A percentile compares a stretch with the other conserved stretches of the same genome.
Conservation (phyloP, 2,329 filamentous ascomycete genomes). For the Trichoderma simmonsii region DNA sequence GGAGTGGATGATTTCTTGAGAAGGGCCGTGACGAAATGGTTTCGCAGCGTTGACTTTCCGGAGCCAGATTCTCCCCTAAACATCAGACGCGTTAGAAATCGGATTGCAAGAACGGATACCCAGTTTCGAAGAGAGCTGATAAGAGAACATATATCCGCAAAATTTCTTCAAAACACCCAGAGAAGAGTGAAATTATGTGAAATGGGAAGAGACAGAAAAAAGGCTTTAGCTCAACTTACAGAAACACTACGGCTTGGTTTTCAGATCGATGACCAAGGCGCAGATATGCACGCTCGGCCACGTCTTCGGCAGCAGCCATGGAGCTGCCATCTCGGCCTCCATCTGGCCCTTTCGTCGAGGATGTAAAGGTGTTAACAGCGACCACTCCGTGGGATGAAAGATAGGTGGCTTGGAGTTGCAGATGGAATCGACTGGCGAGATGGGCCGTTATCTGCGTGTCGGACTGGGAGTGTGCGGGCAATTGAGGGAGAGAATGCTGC, state of each 20-base stretch:
- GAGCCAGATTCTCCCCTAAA: conserved; percentile 88
- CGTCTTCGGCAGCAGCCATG: conserved; percentile 86
- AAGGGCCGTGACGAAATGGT: conserved; percentile 80
- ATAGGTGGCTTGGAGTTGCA: conserved; percentile 79
- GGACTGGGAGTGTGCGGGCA: conserved; percentile 79
- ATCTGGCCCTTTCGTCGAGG: conserved; percentile 83
- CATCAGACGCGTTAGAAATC: conserved; percentile 26
- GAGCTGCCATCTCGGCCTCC: conserved; percentile 88
- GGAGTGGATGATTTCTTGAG: conserved; percentile 90
- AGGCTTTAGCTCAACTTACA: conserved; percentile 58
- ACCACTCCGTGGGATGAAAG: conserved; percentile 91
- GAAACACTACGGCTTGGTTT: conserved; percentile 87
- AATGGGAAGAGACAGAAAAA: background rate
- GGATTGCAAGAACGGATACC: background rate
- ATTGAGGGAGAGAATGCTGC: conserved; percentile 81
- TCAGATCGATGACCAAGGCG: conserved; percentile 84
- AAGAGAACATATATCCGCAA: background rate
- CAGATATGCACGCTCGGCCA: conserved; percentile 82
- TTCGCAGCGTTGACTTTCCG: conserved; percentile 91
- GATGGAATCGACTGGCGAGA: conserved; percentile 86
- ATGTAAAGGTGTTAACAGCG: conserved; percentile 90
- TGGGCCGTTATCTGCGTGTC: conserved; percentile 78
- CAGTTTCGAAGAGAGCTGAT: background rate
- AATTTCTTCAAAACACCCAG: background rate
- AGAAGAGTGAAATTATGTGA: background rate